A percentile compares a stretch with the other conserved stretches of the same genome.
These are phyloP conservation scores for Boletus patriciae DNA, from an alignment of 768 basidiomycete species.

Conservation along the genomic window DNA sequence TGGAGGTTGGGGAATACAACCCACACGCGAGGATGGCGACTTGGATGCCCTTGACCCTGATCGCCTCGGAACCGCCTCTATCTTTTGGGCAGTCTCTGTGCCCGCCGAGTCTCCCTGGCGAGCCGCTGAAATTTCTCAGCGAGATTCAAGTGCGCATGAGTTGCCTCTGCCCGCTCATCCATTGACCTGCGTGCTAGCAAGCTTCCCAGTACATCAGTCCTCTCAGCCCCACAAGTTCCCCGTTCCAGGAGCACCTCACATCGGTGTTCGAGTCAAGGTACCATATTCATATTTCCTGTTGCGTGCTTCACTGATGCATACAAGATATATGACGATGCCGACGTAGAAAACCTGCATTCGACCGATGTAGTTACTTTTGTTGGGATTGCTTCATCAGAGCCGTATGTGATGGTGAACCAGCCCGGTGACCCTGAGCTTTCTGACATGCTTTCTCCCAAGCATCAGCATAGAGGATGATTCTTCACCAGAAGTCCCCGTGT, in stretches of 20 bases:
- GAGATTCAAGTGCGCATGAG: constrained; percentile 19
- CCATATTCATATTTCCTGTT: not conserved
- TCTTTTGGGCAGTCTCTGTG: constrained; percentile 73
- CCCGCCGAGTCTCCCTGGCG: constrained; percentile 70
- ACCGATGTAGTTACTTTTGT: constrained; percentile 70
- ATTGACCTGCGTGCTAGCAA: constrained; percentile 15
- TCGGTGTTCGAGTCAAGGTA: constrained; percentile 78
- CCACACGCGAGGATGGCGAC: constrained; percentile 28
- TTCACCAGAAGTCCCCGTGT: constrained; percentile 51
- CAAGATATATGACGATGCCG: constrained; percentile 59
- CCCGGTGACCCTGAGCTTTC: not conserved
- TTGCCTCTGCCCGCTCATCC: not conserved
- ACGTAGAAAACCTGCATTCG: constrained; percentile 49
- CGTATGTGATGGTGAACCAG: constrained; percentile 45
- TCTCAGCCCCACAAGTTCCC: constrained; percentile 65
- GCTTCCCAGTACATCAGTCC: constrained; percentile 28
- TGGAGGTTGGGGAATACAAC: constrained; percentile 74
- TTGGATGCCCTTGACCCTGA: constrained; percentile 40
- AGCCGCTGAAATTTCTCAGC: constrained; percentile 31
- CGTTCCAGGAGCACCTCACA: constrained; percentile 47
- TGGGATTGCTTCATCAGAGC: constrained; percentile 67
- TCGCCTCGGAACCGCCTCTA: constrained; percentile 58
- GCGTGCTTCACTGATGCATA: constrained; percentile 3
- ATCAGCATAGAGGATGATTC: constrained; percentile 40
- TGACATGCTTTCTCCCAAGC: constrained; percentile 32